Conservation (phyloP, 2,329 filamentous ascomycete genomes). For the Ceratocystiopsis sp. region DNA sequence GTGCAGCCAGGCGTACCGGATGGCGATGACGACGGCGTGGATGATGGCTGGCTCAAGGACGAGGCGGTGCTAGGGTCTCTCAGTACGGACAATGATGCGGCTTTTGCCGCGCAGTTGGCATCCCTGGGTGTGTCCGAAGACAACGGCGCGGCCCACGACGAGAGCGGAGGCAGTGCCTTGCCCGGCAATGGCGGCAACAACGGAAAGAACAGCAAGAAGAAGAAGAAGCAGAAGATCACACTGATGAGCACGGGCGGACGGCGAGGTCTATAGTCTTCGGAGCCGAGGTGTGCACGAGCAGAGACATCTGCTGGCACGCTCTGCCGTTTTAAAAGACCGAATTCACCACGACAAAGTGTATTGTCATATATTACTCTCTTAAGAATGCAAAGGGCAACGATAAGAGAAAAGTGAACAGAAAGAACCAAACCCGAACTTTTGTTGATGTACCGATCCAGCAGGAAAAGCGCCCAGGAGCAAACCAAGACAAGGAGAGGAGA, state of each 20-base stretch:
- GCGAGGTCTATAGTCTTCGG: slow-evolving; percentile 14
- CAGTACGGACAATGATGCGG: slow-evolving; percentile 42
- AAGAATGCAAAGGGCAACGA: no score
- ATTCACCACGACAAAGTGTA: no score
- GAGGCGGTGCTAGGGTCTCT: slow-evolving; percentile 3
- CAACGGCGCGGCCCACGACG: slow-evolving; percentile 8
- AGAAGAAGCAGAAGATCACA: slow-evolving; percentile 57
- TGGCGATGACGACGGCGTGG: slow-evolving; percentile 24
- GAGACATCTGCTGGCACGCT: no score
- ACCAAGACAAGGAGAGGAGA: background rate
- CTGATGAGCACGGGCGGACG: slow-evolving; percentile 51
- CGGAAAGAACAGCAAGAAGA: slow-evolving; percentile 30
- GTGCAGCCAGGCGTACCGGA: slow-evolving; percentile 12
- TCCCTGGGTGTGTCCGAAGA: slow-evolving; percentile 28
- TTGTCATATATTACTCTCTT: no score
- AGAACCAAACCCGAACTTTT: no score
- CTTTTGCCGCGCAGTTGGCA: slow-evolving; percentile 42
- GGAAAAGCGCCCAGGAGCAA: background rate
- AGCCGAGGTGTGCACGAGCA: background rate
- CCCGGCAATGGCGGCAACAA: no score
- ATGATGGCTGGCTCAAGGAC: slow-evolving; percentile 17
- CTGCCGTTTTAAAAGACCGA: background rate
- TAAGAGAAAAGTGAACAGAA: no score
- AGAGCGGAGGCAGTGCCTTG: slow-evolving; percentile 1
- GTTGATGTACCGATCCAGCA: no score